Evolutionary conservation across 208 protist genomes (phyloP), one percentile per base, ranked within the genome.

Genomic region (Crithidia sp.): DNA sequence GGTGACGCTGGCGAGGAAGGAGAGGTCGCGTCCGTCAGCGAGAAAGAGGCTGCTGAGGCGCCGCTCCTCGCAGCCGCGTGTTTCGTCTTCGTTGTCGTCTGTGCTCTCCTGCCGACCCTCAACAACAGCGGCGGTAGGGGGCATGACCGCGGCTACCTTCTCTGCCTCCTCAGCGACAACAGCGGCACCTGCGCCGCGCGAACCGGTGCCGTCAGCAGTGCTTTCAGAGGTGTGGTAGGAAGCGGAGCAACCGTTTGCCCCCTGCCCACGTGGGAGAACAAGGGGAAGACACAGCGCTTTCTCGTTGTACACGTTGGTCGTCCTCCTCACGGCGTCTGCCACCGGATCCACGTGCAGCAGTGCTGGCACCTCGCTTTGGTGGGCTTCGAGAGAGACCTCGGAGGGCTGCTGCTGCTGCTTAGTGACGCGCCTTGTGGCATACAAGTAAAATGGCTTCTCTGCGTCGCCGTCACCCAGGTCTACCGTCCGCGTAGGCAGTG

Each of bases 1-100:
- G 28, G 43, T 68, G 44, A 44, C n/a, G 36, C 36, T 63, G 16
- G 44, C 53, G 61, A 63, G 17, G 49, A 62, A 68, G 4, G 61
- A 61, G 16, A n/a, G 44, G 17, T 66, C 61, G 16, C 40, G 61
- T 0, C 45, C 45, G n/a, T 66, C 61, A 3, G 28, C 14, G 61
- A 66, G 45, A n/a, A 36, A 66, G 19, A 53, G n/a, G 2, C 61
- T 66, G 28, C 45, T 41, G 17, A n/a, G 7, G 3, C 61, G 16
- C 4, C 45, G 44, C 5, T 4, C 61, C 7, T 66, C 39, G 28
- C 4, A 39, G 17, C 16, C 8, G 2, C 4, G n/a, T 7, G 5
- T 39, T 2, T 3, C 44, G 41, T 55, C 6, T 4, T 37, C 16
- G 43, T n/a, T 44, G 45, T 49, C 45, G 9, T 13, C 4, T 6